Evolutionary conservation across 2,329 filamentous ascomycete genomes (phyloP).

Genomic region (Fusarium compactum): DNA sequence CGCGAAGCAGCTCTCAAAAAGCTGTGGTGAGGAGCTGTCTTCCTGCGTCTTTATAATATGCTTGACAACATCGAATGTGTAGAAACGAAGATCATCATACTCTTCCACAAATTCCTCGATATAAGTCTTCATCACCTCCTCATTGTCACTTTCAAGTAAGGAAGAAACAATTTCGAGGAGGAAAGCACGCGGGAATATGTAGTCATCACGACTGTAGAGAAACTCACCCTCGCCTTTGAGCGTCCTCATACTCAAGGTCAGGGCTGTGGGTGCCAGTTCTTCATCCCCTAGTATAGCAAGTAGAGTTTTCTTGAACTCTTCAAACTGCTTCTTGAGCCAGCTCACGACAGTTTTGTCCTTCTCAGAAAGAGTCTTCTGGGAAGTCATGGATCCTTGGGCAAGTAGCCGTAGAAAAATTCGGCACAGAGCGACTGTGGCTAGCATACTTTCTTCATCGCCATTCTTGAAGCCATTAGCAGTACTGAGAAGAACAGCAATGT

Average conservation of each 20-base stretch:
- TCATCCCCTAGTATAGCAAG: conserved; percentile 71
- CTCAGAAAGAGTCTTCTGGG: conserved; percentile 73
- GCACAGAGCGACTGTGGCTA: conserved; percentile 84
- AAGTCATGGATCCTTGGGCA: conserved; percentile 76
- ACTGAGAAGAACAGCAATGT: conserved; percentile 79
- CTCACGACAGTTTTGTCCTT: conserved; percentile 79
- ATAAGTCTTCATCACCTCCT: conserved; percentile 77
- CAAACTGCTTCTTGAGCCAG: conserved; percentile 82
- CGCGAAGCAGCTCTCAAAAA: conserved; percentile 70
- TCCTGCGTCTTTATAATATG: conserved; percentile 46
- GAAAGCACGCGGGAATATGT: conserved; percentile 76
- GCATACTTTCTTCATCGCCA: conserved; percentile 66
- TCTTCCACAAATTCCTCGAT: conserved; percentile 81
- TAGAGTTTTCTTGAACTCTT: conserved; percentile 76
- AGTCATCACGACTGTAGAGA: conserved; percentile 70
- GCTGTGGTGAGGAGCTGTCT: conserved; percentile 34
- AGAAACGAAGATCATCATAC: conserved; percentile 87
- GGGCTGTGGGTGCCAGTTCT: conserved; percentile 73
- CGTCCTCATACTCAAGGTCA: conserved; percentile 85
- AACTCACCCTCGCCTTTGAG: conserved; percentile 82
- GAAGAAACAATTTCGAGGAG: conserved; percentile 73
- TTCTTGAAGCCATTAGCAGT: conserved; percentile 62
- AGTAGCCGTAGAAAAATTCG: conserved; percentile 87
- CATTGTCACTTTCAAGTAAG: conserved; percentile 69
- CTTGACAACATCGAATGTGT: conserved; percentile 79